These are phyloP conservation scores for Leccinum subgranulosum DNA, from an alignment of 768 basidiomycete genomes.

Conservation along the genomic window DNA sequence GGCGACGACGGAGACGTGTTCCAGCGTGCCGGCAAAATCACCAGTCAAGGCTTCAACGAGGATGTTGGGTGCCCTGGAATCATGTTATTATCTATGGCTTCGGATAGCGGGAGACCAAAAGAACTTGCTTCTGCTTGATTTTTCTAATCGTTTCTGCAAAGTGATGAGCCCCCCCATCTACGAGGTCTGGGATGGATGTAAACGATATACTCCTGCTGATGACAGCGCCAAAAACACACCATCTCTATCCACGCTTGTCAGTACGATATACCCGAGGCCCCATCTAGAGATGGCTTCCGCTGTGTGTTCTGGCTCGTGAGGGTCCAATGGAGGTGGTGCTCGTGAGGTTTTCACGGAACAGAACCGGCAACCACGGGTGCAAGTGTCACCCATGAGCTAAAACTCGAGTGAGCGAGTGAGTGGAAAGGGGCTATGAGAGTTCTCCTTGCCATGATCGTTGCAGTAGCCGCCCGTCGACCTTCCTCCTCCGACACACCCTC, in stretches of 20 bases:
- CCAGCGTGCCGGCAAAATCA: conserved; percentile 81
- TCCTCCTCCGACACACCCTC: conserved; percentile 62
- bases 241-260: conserved; percentile 96
- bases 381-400: conserved; percentile 98
- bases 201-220: background rate
- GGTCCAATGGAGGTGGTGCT: conserved; percentile 85
- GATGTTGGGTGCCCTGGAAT: conserved; percentile 82
- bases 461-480: conserved; percentile 82
- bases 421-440: background rate
- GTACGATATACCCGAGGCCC: conserved; percentile 96
- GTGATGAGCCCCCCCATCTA: conserved; percentile 88
- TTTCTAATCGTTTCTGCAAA: conserved; percentile 94
- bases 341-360: conserved; percentile 95
- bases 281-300: conserved; percentile 97
- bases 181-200: conserved; percentile 60
- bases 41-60: conserved; percentile 96
- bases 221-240: conserved; percentile 48
- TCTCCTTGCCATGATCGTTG: conserved; percentile 89
- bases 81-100: background rate
- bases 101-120: conserved; percentile 29
- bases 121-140: conserved; percentile 83
- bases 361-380: conserved; percentile 96
- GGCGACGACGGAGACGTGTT: conserved; percentile 79
- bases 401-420: conserved; percentile 5
- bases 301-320: conserved; percentile 96